These are phyloP conservation scores for Citrus trifoliata DNA, from an alignment of 345 rosid species.

Conservation along the genomic window DNA sequence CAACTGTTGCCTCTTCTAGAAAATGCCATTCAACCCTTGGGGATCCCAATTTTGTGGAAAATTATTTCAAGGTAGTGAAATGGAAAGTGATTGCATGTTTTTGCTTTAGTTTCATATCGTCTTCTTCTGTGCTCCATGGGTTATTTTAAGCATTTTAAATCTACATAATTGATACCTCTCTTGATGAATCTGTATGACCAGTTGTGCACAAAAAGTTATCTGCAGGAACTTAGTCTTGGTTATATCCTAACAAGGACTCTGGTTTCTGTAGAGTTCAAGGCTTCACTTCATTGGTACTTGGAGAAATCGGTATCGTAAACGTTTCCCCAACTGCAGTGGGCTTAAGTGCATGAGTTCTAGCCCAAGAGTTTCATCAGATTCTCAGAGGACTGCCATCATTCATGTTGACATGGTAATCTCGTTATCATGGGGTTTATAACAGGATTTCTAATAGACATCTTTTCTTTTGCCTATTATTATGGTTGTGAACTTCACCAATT, in stretches of 20 bases:
- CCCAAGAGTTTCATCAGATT: conserved; percentile 32
- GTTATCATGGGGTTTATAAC: conserved; percentile 3
- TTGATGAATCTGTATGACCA: not conserved
- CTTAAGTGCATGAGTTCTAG: conserved; percentile 33
- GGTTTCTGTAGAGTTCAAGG: conserved; percentile 72
- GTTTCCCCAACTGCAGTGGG: conserved; percentile 48
- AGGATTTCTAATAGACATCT: not conserved
- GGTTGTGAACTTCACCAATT: not conserved
- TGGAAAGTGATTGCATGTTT: not conserved
- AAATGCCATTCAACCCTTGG: conserved; percentile 63
- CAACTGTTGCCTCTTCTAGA: conserved; percentile 38
- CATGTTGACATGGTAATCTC: conserved; percentile 87
- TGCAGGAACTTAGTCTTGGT: not conserved
- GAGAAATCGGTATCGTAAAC: conserved; percentile 84
- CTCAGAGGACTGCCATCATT: conserved; percentile 41
- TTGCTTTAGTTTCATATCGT: not conserved
- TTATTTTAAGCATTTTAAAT: not conserved
- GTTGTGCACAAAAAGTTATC: not conserved
- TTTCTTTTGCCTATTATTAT: not conserved
- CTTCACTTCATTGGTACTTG: conserved; percentile 99
- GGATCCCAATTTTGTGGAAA: conserved; percentile 90
- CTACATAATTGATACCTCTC: not conserved
- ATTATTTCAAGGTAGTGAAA: conserved; percentile 76
- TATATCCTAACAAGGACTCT: conserved; percentile 3
- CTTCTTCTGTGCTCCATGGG: not conserved